Evolutionary conservation across 768 basidiomycete genomes (phyloP).

Genomic region (Mycena floridula): DNA sequence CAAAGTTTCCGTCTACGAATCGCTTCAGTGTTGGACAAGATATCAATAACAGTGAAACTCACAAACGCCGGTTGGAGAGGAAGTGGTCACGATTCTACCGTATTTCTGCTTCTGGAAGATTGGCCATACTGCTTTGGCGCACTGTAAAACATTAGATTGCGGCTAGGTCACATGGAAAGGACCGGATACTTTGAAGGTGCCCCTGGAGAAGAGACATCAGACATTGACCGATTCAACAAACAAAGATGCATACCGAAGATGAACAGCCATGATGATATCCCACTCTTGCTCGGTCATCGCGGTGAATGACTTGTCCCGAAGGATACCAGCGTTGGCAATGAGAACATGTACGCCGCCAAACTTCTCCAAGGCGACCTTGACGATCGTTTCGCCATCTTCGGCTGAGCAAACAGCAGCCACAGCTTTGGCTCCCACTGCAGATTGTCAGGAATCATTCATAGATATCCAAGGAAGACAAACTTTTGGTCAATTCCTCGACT

Average conservation of each 20-base stretch:
- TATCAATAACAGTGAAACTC: constrained; percentile 18
- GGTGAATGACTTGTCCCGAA: constrained; percentile 89
- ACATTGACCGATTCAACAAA: too few relatives aligned
- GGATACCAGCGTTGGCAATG: constrained; percentile 89
- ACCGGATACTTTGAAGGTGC: constrained; percentile 84
- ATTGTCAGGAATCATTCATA: neutral
- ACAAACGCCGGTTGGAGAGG: constrained; percentile 91
- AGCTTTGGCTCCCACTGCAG: constrained; percentile 83
- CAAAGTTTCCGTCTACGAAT: constrained; percentile 81
- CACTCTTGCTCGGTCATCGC: constrained; percentile 90
- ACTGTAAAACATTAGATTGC: constrained; percentile 36
- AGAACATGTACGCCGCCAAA: constrained; percentile 88
- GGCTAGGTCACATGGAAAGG: neutral
- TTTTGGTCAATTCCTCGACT: constrained; percentile 79
- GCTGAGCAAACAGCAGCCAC: constrained; percentile 77
- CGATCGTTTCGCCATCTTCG: constrained; percentile 88
- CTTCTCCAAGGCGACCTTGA: constrained; percentile 77
- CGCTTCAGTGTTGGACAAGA: neutral
- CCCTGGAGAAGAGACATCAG: constrained; percentile 31
- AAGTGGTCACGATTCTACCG: constrained; percentile 93
- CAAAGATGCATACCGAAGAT: constrained; percentile 50
- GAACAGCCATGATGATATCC: constrained; percentile 87
- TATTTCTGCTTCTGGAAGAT: constrained; percentile 95
- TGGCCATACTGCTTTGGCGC: constrained; percentile 93
- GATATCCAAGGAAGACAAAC: constrained; percentile 30